phyloP scores from a whole-genome alignment of 768 basidiomycete species.

The Lactarius psammicola region DNA sequence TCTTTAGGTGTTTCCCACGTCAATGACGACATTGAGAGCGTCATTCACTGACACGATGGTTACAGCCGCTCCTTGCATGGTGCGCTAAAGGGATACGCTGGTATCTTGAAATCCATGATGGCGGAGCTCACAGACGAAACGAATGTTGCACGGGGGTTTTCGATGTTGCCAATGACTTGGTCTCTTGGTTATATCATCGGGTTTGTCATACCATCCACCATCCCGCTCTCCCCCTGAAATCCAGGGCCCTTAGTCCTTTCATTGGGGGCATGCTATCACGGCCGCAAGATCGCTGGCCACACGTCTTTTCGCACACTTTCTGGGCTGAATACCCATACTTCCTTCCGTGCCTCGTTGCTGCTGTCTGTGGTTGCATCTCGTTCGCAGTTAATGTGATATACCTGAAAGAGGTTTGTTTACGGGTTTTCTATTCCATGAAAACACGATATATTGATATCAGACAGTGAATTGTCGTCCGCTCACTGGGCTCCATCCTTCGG shows the following conservation, averaged over 20 bases:
- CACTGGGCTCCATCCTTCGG: neutral
- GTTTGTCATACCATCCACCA: slow-evolving; percentile 16
- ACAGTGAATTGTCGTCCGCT: neutral
- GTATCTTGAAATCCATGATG: neutral
- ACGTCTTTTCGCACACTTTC: slow-evolving; percentile 24
- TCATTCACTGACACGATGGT: neutral
- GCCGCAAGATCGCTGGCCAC: slow-evolving; percentile 28
- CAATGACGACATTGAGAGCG: neutral
- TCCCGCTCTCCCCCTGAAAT: neutral
- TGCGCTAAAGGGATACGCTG: neutral
- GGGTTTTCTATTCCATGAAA: neutral
- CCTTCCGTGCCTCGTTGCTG: slow-evolving; percentile 25
- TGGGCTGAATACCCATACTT: slow-evolving; percentile 31
- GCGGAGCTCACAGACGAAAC: neutral
- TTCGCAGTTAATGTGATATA: neutral
- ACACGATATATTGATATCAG: neutral
- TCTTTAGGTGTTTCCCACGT: neutral
- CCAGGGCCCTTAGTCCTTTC: slow-evolving; percentile 19
- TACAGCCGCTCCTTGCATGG: neutral
- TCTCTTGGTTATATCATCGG: neutral
- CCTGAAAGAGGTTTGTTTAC: slow-evolving; percentile 6
- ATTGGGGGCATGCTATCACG: slow-evolving; percentile 29
- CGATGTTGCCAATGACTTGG: neutral
- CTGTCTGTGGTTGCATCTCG: neutral
- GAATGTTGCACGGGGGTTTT: neutral